Evolutionary conservation across 129 eudicot genomes (phyloP), one percentile per base, ranked within the genome.

Genomic region (Daucus carota): DNA sequence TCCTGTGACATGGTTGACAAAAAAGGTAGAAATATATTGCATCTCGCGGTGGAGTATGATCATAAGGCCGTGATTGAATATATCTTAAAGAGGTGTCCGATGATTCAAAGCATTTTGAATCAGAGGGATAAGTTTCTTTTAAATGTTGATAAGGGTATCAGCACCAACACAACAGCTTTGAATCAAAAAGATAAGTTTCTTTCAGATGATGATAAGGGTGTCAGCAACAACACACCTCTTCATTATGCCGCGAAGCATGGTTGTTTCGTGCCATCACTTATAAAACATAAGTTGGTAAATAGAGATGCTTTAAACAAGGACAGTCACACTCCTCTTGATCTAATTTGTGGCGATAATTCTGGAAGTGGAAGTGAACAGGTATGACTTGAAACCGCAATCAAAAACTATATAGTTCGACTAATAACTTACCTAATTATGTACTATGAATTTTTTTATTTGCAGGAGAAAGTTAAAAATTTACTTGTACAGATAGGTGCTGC

Each of bases 1-100:
- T 76, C 78, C 24, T 72, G 75, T 73, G 85, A 81, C 40, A 77
- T 72, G 81, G 45, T 72, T 4, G 77, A 72, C n/a, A 14, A 41
- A 0, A 77, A 26, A 34, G 78, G 75, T 28, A 70, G 67, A 63
- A 81, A 81, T 40, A 72, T 77, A 26, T 63, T 81, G 73, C 85
- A 77, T 50, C 54, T 66, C 12, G 74, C 85, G 13, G 33, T 77
- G 45, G 26, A 47, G 40, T 24, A 59, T 26, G n/a, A 77, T 26
- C 16, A 31, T 15, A 6, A 60, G 26, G 3, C 31, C 10, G 74
- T 72, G 4, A 65, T 63, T 8, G 28, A 72, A 0, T 76, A 50
- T 29, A 33, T 81, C 44, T 24, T 62, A 22, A 24, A 48, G 3
- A 17, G 18, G 9, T 22, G 70, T 34, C 42, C 22, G 34, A 22